Conservation (phyloP, 2,329 filamentous ascomycete genomes). For the Fusarium sp. region DNA sequence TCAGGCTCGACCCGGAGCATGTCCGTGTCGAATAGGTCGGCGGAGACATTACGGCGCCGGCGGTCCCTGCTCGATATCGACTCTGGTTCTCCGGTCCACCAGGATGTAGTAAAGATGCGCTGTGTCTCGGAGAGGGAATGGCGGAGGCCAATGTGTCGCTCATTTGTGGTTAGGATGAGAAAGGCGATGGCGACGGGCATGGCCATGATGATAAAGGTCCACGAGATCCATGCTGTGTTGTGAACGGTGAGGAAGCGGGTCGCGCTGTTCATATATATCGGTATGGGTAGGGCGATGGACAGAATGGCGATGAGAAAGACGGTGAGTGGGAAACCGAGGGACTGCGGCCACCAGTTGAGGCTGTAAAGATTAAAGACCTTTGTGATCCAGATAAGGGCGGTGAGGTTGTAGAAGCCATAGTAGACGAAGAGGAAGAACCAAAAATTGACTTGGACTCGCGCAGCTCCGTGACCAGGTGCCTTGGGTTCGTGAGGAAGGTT, state of each 20-base stretch:
- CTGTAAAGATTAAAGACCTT: slow-evolving; percentile 76
- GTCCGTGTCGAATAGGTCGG: slow-evolving; percentile 52
- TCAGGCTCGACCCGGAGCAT: slow-evolving; percentile 40
- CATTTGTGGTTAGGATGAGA: slow-evolving; percentile 67
- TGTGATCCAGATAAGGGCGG: slow-evolving; percentile 73
- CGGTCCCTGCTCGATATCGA: slow-evolving; percentile 55
- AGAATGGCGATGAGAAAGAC: slow-evolving; percentile 66
- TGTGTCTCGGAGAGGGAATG: slow-evolving; percentile 70
- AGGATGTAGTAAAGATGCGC: slow-evolving; percentile 70
- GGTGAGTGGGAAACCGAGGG: slow-evolving; percentile 70
- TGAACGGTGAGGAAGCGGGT: slow-evolving; percentile 63
- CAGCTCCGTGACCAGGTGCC: slow-evolving; percentile 67
- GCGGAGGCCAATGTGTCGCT: slow-evolving; percentile 68
- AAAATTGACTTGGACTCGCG: slow-evolving; percentile 70
- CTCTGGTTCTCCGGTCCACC: slow-evolving; percentile 68
- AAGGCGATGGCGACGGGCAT: slow-evolving; percentile 72
- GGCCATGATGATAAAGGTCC: slow-evolving; percentile 75
- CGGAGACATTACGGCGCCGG: slow-evolving; percentile 50
- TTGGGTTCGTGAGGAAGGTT: slow-evolving; percentile 49
- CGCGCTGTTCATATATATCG: slow-evolving; percentile 64
- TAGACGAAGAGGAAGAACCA: slow-evolving; percentile 76
- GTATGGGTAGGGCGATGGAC: slow-evolving; percentile 66
- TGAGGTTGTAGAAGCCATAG: slow-evolving; percentile 73
- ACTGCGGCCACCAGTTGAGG: slow-evolving; percentile 74
- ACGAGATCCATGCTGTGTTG: slow-evolving; percentile 73